phyloP scores from a whole-genome alignment of 2,329 filamentous ascomycete genomes.

The Diaporthe caulivora region DNA sequence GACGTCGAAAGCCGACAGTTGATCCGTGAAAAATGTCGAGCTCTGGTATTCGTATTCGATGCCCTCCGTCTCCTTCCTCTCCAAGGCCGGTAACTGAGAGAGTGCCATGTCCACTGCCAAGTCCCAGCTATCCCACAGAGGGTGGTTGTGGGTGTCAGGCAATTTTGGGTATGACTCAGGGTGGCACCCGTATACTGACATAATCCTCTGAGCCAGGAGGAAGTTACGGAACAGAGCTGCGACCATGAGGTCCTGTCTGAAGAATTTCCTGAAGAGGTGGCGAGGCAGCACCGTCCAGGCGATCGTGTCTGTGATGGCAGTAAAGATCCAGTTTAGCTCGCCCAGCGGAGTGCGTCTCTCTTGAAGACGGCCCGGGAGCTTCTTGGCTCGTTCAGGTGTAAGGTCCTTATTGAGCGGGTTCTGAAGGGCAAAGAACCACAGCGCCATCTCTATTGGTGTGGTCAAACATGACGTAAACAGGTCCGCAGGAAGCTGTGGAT shows the following conservation, averaged over 20 bases:
- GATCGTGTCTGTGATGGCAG: slow-evolving; percentile 98
- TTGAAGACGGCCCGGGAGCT: slow-evolving; percentile 90
- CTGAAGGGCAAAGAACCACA: slow-evolving; percentile 96
- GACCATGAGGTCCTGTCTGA: slow-evolving; percentile 98
- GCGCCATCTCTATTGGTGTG: slow-evolving; percentile 96
- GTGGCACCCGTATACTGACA: slow-evolving; percentile 96
- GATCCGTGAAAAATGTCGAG: slow-evolving; percentile 96
- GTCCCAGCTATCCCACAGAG: slow-evolving; percentile 98
- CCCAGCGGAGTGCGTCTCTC: slow-evolving; percentile 94
- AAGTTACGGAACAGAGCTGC: slow-evolving; percentile 97
- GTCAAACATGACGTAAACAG: slow-evolving; percentile 96
- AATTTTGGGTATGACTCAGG: slow-evolving; percentile 91
- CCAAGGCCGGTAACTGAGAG: slow-evolving; percentile 87
- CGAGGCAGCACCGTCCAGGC: slow-evolving; percentile 96
- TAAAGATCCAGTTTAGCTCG: slow-evolving; percentile 99
- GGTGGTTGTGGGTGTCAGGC: slow-evolving; percentile 95
- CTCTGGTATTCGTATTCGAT: slow-evolving; percentile 92
- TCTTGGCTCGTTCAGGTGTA: slow-evolving; percentile 84
- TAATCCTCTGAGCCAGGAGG: slow-evolving; percentile 91
- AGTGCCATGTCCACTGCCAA: slow-evolving; percentile 95
- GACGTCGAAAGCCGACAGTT: slow-evolving; percentile 96
- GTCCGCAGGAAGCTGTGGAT: slow-evolving; percentile 92
- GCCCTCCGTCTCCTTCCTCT: slow-evolving; percentile 79
- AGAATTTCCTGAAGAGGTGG: slow-evolving; percentile 94
- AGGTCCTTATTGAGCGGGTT: slow-evolving; percentile 79